Conservation (phyloP, 345 rosid genomes). For the Eucalyptus sp. region DNA sequence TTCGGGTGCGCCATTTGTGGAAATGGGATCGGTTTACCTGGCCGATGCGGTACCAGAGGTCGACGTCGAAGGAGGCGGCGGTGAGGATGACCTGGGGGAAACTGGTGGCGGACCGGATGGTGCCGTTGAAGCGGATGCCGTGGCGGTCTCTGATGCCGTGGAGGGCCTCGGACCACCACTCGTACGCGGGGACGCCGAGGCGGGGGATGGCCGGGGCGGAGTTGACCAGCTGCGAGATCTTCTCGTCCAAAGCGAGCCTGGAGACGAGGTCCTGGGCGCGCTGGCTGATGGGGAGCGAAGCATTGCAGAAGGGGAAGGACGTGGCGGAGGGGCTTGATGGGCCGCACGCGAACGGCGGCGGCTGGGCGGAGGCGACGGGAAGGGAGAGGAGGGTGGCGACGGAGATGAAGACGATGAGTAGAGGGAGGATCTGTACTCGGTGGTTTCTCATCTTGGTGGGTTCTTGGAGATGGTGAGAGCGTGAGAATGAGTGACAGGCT, state of each 20-base stretch:
- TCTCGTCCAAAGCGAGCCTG: slow-evolving; percentile 62
- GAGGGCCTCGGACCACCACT: slow-evolving; percentile 95
- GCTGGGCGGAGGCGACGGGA: background rate
- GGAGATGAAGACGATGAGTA: background rate
- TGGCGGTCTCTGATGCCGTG: slow-evolving; percentile 50
- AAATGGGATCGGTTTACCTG: slow-evolving; percentile 13
- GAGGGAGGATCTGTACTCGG: background rate
- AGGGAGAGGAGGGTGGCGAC: background rate
- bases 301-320: slow-evolving; percentile 40
- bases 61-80: slow-evolving; percentile 67
- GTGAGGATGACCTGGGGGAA: slow-evolving; percentile 82
- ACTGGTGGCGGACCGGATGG: slow-evolving; percentile 55
- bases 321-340: slow-evolving; percentile 31
- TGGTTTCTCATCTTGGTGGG: background rate
- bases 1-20: background rate
- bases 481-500: background rate
- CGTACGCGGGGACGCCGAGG: slow-evolving; percentile 62
- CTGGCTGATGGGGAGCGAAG: slow-evolving; percentile 34
- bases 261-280: slow-evolving; percentile 68
- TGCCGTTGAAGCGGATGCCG: slow-evolving; percentile 50
- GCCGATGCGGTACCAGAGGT: slow-evolving; percentile 79
- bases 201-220: slow-evolving; percentile 59
- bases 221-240: slow-evolving; percentile 68
- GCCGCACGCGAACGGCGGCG: slow-evolving; percentile 53
- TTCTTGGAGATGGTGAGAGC: background rate